These are phyloP conservation scores for Lactuca saligna DNA, from an alignment of 129 eudicot species.

Conservation along the genomic window DNA sequence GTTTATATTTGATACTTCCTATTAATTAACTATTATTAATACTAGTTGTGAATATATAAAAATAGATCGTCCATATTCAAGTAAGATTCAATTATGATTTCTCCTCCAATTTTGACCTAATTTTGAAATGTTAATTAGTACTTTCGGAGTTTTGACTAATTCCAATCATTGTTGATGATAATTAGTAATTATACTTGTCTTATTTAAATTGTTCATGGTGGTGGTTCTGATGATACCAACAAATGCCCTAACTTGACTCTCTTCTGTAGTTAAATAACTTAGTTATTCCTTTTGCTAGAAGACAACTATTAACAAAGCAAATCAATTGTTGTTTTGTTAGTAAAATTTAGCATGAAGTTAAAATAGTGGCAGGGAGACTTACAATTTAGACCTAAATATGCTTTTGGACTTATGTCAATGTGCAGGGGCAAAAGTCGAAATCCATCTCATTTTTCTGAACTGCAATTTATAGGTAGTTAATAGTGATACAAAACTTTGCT, in stretches of 20 bases:
- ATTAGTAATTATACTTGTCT: not conserved
- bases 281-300: not conserved
- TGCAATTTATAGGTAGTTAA: too few relatives aligned
- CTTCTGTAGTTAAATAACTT: not conserved
- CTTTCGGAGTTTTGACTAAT: not conserved
- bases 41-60: too few relatives aligned
- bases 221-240: not conserved
- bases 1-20: too few relatives aligned
- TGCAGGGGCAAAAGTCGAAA: too few relatives aligned
- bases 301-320: conserved; percentile 41
- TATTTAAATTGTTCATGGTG: conserved; percentile 8
- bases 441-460: too few relatives aligned
- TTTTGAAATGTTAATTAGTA: not conserved
- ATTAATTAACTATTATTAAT: too few relatives aligned
- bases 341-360: too few relatives aligned
- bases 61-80: too few relatives aligned
- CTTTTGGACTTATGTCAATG: too few relatives aligned
- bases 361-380: not conserved
- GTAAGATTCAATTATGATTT: too few relatives aligned
- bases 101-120: not conserved
- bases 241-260: not conserved
- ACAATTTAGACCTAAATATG: not conserved
- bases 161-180: not conserved
- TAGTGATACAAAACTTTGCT: too few relatives aligned
- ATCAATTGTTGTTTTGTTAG: too few relatives aligned